These are phyloP conservation scores for Trametopsis cervina DNA, from an alignment of 768 basidiomycete species.

Conservation along the genomic window DNA sequence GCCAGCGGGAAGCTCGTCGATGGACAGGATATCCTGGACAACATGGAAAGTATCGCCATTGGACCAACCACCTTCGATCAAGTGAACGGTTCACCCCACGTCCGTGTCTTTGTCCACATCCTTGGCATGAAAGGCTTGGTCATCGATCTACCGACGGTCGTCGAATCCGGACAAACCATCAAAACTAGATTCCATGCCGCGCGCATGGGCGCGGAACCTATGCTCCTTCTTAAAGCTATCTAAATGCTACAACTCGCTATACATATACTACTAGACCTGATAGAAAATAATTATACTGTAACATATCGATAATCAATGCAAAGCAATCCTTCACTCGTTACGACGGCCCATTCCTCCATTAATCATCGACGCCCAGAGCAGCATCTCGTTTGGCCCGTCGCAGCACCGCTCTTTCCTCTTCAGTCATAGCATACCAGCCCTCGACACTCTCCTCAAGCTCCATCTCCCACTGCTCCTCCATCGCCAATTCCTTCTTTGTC, in stretches of 20 bases:
- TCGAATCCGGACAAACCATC: neutral
- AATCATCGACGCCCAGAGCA: conserved; percentile 43
- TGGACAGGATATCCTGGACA: conserved; percentile 10
- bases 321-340: no score
- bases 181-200: neutral
- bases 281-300: no score
- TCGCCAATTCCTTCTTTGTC: conserved; percentile 69
- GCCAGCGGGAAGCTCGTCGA: conserved; percentile 15
- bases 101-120: neutral
- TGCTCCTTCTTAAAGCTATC: neutral
- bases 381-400: conserved; percentile 55
- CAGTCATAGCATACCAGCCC: conserved; percentile 38
- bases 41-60: neutral
- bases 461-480: conserved; percentile 77
- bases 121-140: neutral
- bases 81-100: neutral
- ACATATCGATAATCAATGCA: no score
- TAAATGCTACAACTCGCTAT: no score
- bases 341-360: no score
- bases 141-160: neutral
- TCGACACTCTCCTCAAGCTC: conserved; percentile 70
- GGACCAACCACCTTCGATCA: neutral
- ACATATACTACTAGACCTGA: no score
- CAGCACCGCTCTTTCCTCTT: conserved; percentile 34
- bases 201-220: neutral